Evolutionary conservation across 2,329 filamentous ascomycete genomes (phyloP).

Genomic region (Fulvia fulva): DNA sequence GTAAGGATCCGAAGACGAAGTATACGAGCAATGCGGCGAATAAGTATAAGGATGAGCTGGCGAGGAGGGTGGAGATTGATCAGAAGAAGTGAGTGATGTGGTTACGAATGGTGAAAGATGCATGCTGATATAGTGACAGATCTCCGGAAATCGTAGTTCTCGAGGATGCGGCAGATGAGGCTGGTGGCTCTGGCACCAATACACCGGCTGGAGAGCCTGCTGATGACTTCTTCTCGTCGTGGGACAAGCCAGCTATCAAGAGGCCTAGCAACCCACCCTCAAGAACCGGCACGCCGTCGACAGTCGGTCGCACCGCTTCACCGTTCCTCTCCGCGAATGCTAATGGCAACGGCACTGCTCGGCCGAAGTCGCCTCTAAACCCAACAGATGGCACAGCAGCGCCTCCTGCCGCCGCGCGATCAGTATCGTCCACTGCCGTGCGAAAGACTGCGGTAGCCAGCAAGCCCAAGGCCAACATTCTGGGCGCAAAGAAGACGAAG

Average conservation of each 20-base stretch:
- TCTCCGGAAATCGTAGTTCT: constrained; percentile 83
- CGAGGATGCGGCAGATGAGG: constrained; percentile 57
- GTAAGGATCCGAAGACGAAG: constrained; percentile 95
- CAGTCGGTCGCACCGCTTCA: constrained; percentile 73
- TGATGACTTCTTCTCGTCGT: constrained; percentile 98
- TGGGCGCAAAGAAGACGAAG: constrained; percentile 68
- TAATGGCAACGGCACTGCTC: constrained; percentile 59
- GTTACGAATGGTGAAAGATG: neutral
- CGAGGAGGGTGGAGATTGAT: constrained; percentile 77
- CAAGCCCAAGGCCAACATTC: constrained; percentile 59
- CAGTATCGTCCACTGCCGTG: constrained; percentile 74
- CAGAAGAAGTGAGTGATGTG: constrained; percentile 66
- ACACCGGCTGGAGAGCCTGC: constrained; percentile 78
- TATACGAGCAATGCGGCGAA: constrained; percentile 89
- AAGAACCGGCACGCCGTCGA: constrained; percentile 77
- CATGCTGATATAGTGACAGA: constrained; percentile 47
- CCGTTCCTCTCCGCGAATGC: constrained; percentile 75
- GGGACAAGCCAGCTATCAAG: constrained; percentile 98
- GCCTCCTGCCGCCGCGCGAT: constrained; percentile 63
- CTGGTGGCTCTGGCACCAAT: constrained; percentile 57
- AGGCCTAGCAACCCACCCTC: constrained; percentile 90
- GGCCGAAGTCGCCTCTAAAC: constrained; percentile 76
- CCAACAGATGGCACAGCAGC: constrained; percentile 52
- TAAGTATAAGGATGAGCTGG: constrained; percentile 97
- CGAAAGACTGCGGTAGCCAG: constrained; percentile 66